Conservation (phyloP, 805 yeast genomes). For the Lachancea fermentati region DNA sequence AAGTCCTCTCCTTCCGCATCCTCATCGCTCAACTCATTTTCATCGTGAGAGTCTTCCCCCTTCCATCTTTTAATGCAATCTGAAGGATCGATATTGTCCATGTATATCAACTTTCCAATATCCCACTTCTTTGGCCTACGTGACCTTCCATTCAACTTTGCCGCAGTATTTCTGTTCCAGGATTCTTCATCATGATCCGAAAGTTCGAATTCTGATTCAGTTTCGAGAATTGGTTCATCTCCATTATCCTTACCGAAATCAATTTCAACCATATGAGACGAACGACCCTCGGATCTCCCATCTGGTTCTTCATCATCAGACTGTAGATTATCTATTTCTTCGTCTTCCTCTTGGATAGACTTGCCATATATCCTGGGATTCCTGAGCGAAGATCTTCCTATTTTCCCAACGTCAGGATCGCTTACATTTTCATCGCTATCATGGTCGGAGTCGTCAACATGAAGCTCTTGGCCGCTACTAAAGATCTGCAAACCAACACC, state of each 20-base stretch:
- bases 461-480: constrained; percentile 50
- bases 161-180: constrained; percentile 46
- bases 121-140: constrained; percentile 59
- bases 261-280: constrained; percentile 38
- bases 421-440: constrained; percentile 36
- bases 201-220: constrained; percentile 47
- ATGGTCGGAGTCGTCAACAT: constrained; percentile 37
- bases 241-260: constrained; percentile 38
- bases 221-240: constrained; percentile 40
- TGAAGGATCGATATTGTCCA: constrained; percentile 67
- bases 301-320: constrained; percentile 43
- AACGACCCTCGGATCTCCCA: constrained; percentile 28
- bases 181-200: constrained; percentile 35
- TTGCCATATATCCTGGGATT: constrained; percentile 53
- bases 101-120: constrained; percentile 71
- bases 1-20: constrained; percentile 42
- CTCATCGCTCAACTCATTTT: constrained; percentile 35
- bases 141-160: constrained; percentile 49
- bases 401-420: constrained; percentile 32
- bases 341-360: constrained; percentile 41
- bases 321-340: constrained; percentile 40
- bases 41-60: constrained; percentile 42
- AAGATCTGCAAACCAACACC: constrained; percentile 75
- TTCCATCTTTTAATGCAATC: constrained; percentile 73
- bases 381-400: constrained; percentile 66